These are phyloP conservation scores for Wakefieldia striispora DNA, from an alignment of 768 basidiomycete genomes.

Conservation along the genomic window DNA sequence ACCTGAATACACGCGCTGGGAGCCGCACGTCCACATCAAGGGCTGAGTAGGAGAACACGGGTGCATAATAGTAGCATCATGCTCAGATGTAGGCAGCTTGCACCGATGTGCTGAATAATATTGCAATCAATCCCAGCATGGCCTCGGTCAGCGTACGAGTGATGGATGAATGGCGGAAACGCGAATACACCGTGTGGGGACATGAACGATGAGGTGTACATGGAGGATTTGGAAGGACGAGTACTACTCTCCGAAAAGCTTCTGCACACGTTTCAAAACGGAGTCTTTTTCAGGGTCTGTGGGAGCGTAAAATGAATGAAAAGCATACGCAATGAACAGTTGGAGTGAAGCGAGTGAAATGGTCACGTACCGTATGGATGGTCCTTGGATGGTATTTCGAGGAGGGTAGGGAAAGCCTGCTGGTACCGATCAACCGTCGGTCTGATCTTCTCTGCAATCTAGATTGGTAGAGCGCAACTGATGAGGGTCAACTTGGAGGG, in stretches of 20 bases:
- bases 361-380: conserved; percentile 84
- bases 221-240: conserved; percentile 10
- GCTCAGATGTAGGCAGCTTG: conserved; percentile 15
- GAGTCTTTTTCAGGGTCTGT: conserved; percentile 95
- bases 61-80: conserved; percentile 9
- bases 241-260: conserved; percentile 84
- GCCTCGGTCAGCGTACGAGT: conserved; percentile 12
- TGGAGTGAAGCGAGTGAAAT: not conserved
- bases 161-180: conserved; percentile 4
- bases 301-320: conserved; percentile 19
- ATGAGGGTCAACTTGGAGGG: conserved; percentile 1
- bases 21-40: conserved; percentile 9
- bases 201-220: conserved; percentile 13
- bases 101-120: conserved; percentile 25
- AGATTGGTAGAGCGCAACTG: conserved; percentile 15
- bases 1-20: conserved; percentile 19
- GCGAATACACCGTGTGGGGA: conserved; percentile 6
- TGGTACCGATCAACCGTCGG: conserved; percentile 94
- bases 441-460: conserved; percentile 97
- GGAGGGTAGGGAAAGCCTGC: conserved; percentile 92
- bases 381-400: conserved; percentile 98
- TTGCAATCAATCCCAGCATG: conserved; percentile 24
- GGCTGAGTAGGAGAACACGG: conserved; percentile 8
- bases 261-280: conserved; percentile 94
- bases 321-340: conserved; percentile 2